phyloP scores from a whole-genome alignment of 2,329 filamentous ascomycete species.

The Helotiales sp. region DNA sequence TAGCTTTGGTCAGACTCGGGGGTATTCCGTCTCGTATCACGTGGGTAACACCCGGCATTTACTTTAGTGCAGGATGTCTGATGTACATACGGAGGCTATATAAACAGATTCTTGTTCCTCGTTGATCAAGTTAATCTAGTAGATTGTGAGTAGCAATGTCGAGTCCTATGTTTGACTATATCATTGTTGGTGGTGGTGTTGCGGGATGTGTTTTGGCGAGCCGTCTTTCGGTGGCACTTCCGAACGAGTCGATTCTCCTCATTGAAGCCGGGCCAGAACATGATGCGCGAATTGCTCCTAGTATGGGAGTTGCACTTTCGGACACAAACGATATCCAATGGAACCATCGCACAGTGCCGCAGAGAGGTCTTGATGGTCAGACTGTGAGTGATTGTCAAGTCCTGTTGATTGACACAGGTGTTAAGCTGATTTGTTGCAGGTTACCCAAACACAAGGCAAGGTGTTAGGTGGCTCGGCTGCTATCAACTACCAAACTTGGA shows the following conservation, averaged over 20 bases:
- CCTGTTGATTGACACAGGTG: not conserved
- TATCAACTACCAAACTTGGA: slow-evolving; percentile 36
- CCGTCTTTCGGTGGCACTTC: slow-evolving; percentile 30
- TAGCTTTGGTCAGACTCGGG: no score
- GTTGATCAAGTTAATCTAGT: no score
- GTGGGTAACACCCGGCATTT: no score
- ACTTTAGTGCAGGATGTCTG: no score
- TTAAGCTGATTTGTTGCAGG: not conserved
- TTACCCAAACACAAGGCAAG: slow-evolving; percentile 36
- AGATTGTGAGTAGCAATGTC: no score
- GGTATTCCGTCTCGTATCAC: no score
- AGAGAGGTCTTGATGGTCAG: slow-evolving; percentile 28
- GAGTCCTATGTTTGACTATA: slow-evolving; percentile 31
- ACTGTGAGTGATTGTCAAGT: not conserved
- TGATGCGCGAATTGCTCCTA: slow-evolving; percentile 1
- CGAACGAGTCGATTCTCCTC: slow-evolving; percentile 37
- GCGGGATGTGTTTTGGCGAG: slow-evolving; percentile 39
- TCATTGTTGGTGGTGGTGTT: slow-evolving; percentile 40
- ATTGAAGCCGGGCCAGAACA: slow-evolving; percentile 39
- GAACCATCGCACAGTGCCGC: slow-evolving; percentile 36
- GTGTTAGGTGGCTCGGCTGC: slow-evolving; percentile 42
- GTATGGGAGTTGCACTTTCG: slow-evolving; percentile 2
- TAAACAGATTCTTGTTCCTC: no score
- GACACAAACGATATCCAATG: slow-evolving; percentile 31
- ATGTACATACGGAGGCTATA: no score